Conservation (phyloP, 2,329 filamentous ascomycete species). For the Diaporthe sp. region DNA sequence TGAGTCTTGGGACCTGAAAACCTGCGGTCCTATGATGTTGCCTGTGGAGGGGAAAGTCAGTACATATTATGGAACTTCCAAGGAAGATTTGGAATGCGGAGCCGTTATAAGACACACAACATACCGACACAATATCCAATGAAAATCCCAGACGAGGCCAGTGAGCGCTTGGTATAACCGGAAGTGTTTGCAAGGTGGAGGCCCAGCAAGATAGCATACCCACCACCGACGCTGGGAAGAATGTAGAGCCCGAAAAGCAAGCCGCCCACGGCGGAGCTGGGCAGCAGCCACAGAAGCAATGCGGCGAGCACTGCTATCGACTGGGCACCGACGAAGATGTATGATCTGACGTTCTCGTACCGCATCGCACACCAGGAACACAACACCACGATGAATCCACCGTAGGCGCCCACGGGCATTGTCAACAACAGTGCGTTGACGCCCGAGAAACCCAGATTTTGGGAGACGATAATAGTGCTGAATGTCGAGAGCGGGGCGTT, state of each 20-base stretch:
- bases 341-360: conserved; percentile 51
- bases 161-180: conserved; percentile 64
- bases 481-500: conserved; percentile 78
- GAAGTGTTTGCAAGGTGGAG: conserved; percentile 64
- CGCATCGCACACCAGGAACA: conserved; percentile 55
- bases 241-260: conserved; percentile 64
- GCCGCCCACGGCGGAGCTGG: conserved; percentile 55
- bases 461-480: conserved; percentile 66
- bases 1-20: conserved; percentile 55
- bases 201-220: conserved; percentile 65
- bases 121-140: conserved; percentile 64
- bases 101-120: too few species aligned
- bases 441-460: conserved; percentile 47
- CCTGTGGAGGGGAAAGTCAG: conserved; percentile 13
- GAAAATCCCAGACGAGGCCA: conserved; percentile 63
- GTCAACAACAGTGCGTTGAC: conserved; percentile 47
- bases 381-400: conserved; percentile 49
- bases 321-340: conserved; percentile 56
- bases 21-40: conserved; percentile 58
- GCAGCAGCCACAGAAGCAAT: conserved; percentile 59
- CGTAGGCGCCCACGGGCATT: conserved; percentile 49
- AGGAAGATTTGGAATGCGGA: neutral
- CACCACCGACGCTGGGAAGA: conserved; percentile 58
- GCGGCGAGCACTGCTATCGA: conserved; percentile 56
- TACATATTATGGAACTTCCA: neutral